These are phyloP conservation scores for Telfairia occidentalis DNA, from an alignment of 331 rosid species.

Conservation along the genomic window DNA sequence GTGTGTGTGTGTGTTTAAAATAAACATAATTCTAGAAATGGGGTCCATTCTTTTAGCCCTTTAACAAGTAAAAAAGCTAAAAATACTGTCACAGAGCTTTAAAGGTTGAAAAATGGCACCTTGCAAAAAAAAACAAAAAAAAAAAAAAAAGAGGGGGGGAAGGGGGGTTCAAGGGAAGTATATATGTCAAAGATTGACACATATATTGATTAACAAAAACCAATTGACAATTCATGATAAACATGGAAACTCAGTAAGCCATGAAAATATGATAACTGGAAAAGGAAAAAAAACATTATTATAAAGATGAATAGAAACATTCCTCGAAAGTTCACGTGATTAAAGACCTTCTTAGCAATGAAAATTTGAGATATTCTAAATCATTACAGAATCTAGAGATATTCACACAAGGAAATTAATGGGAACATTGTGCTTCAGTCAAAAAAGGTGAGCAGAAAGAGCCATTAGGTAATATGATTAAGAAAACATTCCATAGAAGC, in stretches of 20 bases:
- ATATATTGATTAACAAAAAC: background rate
- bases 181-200: background rate
- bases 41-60: slow-evolving; percentile 3
- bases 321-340: slow-evolving; percentile 7
- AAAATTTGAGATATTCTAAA: slow-evolving; percentile 1
- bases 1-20: background rate
- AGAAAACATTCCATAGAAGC: slow-evolving; percentile 21
- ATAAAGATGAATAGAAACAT: background rate
- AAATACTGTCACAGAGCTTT: background rate
- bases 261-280: background rate
- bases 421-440: slow-evolving; percentile 9
- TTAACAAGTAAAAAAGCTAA: slow-evolving; percentile 3
- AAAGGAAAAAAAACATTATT: background rate
- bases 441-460: slow-evolving; percentile 16
- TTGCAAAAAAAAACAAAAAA: background rate
- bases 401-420: background rate
- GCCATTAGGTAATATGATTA: slow-evolving; percentile 15
- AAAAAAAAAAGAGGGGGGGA: too few relatives aligned
- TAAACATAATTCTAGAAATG: background rate
- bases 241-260: background rate
- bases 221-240: background rate
- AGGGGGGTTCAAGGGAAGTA: background rate
- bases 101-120: background rate
- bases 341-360: slow-evolving; percentile 2
- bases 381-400: slow-evolving; percentile 10